These are phyloP conservation scores for Physocladia obscura DNA, from an alignment of 192 early-diverging fungal genomes.

Conservation along the genomic window DNA sequence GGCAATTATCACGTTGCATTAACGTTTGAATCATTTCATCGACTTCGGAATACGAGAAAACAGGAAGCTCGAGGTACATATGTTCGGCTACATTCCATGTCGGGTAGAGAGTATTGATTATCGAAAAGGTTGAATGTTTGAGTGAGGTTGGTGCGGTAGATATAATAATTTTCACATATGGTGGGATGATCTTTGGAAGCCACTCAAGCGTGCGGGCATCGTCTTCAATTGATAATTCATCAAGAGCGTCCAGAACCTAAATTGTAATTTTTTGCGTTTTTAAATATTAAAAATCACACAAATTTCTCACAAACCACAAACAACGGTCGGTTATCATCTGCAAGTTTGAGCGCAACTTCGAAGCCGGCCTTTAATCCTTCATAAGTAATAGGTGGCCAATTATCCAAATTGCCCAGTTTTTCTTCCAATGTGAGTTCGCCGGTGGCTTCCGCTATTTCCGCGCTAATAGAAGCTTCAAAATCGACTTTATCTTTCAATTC, in stretches of 20 bases:
- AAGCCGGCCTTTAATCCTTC: conserved; percentile 30
- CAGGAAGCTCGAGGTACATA: conserved; percentile 22
- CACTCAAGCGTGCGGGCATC: conserved; percentile 26
- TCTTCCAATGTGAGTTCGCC: conserved; percentile 13
- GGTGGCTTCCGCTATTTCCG: conserved; percentile 19
- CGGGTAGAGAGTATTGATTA: conserved; percentile 14
- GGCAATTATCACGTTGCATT: not conserved
- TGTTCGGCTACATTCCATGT: not conserved
- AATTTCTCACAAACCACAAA: conserved; percentile 25
- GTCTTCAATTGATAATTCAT: conserved; percentile 23
- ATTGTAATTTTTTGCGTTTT: too few species aligned
- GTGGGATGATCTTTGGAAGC: conserved; percentile 20
- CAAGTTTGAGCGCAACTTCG: conserved; percentile 24
- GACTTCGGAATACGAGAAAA: conserved; percentile 4
- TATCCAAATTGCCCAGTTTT: conserved; percentile 27
- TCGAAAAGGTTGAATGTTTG: conserved; percentile 14
- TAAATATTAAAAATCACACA: too few species aligned
- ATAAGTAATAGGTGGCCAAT: conserved; percentile 25
- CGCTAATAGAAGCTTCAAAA: not conserved
- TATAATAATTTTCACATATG: conserved; percentile 23
- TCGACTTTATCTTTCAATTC: conserved; percentile 26
- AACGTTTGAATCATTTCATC: not conserved
- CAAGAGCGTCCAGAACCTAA: conserved; percentile 28
- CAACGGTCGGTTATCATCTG: conserved; percentile 6
- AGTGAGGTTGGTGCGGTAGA: conserved; percentile 22